Base-by-base conservation (phyloP, 2,329 filamentous ascomycete species). In the Phyllosticta paracitricarpa region DNA sequence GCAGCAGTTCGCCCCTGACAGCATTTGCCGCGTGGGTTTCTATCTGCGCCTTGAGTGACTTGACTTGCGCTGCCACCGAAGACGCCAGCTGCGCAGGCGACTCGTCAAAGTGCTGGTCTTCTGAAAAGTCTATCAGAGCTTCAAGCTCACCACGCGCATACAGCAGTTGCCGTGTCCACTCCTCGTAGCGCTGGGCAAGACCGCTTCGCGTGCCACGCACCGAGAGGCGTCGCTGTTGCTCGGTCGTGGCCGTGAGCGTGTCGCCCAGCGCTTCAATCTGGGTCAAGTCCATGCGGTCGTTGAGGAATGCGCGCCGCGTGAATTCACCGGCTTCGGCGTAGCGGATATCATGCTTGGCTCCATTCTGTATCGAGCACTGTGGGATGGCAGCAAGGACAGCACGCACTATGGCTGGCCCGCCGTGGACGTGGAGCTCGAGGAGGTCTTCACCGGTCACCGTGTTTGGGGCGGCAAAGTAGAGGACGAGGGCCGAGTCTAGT, bases 301-400 rank as follows among this genome's bases (percentile, higher is more conserved):
- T 94, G 71, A 92, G 81, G 69, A 99, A 99, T 4, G 94, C 92
- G 48, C 94, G 86, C 64, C 87, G 86, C 3, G 94, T 99, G 73
- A 99, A 99, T 71, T 99, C 94, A 61, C 94, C 94, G 0, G 94
- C 88, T 70, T 97, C 93, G 2, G 94, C 94, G 71, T 96, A 96
- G 30, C 91, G 89, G 62, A 96, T 85, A 12, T 63, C 69, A 6
- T 64, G 60, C 8, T 24, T 63, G 58, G 25, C 62, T 35, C 35
- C 53, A 17, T 59, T 66, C 55, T 17, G n/a, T 12, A 4, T 54
- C 33, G 33, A 25, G 66, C 81, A 84, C 53, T 75, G 75, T 0
- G 89, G 82, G 61, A 99, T 89, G 4, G 91, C 91, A 25, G 83
- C 77, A 2, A 99, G 79, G 0, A 97, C 89, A 1, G 93, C 90